A percentile compares a stretch with the other conserved stretches of the same genome.
Evolutionary conservation across 176 grass and related monocot species (phyloP).

Genomic region (Paspalum vaginatum): DNA sequence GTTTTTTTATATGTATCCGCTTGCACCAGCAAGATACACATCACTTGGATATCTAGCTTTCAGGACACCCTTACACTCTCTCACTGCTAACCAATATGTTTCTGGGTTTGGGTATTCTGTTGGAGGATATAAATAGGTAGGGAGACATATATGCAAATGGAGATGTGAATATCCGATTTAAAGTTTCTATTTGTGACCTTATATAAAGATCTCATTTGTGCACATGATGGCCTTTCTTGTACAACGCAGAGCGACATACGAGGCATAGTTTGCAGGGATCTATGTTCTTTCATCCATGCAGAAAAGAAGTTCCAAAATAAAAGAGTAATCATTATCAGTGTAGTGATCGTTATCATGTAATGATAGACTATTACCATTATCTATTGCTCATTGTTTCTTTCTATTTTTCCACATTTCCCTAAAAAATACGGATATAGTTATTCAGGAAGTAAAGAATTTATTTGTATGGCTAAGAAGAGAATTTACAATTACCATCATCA

Average conservation of each 20-base stretch:
- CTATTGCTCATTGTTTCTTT: not conserved
- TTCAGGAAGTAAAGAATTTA: constrained; percentile 19
- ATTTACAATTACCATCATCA: constrained; percentile 68
- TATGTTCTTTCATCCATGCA: not conserved
- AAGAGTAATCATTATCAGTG: not conserved
- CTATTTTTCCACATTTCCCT: constrained; percentile 24
- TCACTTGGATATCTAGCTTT: too few relatives aligned
- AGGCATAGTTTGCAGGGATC: too few relatives aligned
- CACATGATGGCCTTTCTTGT: not conserved
- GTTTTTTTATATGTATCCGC: too few relatives aligned
- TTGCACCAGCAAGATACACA: too few relatives aligned
- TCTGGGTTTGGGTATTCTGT: too few relatives aligned
- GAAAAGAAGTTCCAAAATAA: not conserved
- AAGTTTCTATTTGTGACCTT: not conserved
- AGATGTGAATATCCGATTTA: too few relatives aligned
- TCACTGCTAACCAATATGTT: too few relatives aligned
- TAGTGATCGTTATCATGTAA: not conserved
- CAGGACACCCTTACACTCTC: too few relatives aligned
- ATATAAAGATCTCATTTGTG: not conserved
- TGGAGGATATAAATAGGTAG: too few relatives aligned
- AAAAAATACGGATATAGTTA: not conserved
- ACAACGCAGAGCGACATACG: not conserved
- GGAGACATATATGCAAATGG: too few relatives aligned
- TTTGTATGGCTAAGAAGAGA: not conserved
- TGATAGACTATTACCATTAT: not conserved